phyloP scores from a whole-genome alignment of 2,329 filamentous ascomycete species.

The Alternaria sp. region DNA sequence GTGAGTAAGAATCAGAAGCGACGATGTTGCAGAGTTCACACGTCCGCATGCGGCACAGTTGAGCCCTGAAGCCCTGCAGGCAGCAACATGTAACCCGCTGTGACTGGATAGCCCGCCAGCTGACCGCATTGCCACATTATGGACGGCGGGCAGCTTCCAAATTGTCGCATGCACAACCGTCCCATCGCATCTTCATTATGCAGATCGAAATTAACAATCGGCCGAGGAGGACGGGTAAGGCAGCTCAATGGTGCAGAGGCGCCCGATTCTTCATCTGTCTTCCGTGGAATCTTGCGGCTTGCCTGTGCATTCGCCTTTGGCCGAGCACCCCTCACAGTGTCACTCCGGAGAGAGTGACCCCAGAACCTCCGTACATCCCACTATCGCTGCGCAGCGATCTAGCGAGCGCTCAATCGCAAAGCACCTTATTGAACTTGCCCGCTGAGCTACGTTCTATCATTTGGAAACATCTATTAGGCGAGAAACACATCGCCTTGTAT shows the following conservation, averaged over 20 bases:
- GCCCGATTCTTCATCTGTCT: not conserved
- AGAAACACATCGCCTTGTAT: not conserved
- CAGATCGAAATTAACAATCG: not conserved
- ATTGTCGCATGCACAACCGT: too few species aligned
- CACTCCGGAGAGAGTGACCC: not conserved
- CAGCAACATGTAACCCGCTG: not conserved
- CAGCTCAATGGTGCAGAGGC: not conserved
- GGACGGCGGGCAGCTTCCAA: too few species aligned
- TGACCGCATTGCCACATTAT: too few species aligned
- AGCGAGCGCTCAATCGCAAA: not conserved
- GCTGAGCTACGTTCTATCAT: not conserved
- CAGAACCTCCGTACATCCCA: not conserved
- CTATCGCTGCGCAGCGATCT: not conserved
- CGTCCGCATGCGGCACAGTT: not conserved
- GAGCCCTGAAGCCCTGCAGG: not conserved
- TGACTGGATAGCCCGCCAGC: too few species aligned
- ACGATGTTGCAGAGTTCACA: not conserved
- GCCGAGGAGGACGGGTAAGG: not conserved
- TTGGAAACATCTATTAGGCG: not conserved
- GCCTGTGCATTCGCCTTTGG: not conserved
- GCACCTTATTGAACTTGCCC: not conserved
- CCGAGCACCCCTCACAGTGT: not conserved
- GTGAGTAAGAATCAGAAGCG: not conserved
- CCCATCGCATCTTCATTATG: not conserved
- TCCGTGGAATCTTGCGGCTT: not conserved